A percentile compares a stretch with the other conserved stretches of the same genome.
These are phyloP conservation scores for Malassezia yamatoensis DNA, from an alignment of 1,284 basidiomycete genomes.

Conservation along the genomic window DNA sequence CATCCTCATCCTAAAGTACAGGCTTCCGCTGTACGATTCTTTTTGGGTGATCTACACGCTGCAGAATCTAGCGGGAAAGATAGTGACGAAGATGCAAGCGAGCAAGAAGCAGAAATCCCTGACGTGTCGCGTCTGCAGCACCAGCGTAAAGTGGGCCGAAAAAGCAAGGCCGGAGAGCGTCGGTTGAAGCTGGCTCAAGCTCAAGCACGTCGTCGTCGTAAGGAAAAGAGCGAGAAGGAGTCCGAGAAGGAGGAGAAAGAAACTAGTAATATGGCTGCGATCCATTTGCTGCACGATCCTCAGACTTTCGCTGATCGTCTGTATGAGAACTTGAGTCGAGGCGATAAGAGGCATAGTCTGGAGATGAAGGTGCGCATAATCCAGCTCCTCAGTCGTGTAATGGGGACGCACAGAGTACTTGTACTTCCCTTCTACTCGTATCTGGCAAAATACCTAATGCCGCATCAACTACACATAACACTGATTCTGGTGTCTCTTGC, in stretches of 20 bases:
- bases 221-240: conserved; percentile 25
- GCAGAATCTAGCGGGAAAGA: conserved; percentile 28
- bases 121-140: conserved; percentile 37
- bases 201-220: conserved; percentile 29
- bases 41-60: conserved; percentile 59
- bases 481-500: conserved; percentile 88
- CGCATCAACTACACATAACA: conserved; percentile 87
- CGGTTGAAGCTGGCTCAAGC: conserved; percentile 41
- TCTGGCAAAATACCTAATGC: conserved; percentile 78
- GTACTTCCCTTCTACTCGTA: conserved; percentile 96
- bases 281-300: conserved; percentile 88
- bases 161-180: conserved; percentile 37
- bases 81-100: conserved; percentile 19
- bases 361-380: conserved; percentile 96
- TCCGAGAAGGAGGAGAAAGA: conserved; percentile 28
- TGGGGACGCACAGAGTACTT: conserved; percentile 83
- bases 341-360: conserved; percentile 67
- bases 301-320: conserved; percentile 92
- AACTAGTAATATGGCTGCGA: conserved; percentile 72
- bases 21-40: conserved; percentile 91
- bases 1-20: conserved; percentile 92
- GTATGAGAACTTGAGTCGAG: conserved; percentile 70
- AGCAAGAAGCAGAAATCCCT: conserved; percentile 20
- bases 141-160: conserved; percentile 43
- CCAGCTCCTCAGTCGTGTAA: conserved; percentile 92